Evolutionary conservation across 1,284 basidiomycete genomes (phyloP), one percentile per base, ranked within the genome.

Genomic region (Apiotrichum sp.): DNA sequence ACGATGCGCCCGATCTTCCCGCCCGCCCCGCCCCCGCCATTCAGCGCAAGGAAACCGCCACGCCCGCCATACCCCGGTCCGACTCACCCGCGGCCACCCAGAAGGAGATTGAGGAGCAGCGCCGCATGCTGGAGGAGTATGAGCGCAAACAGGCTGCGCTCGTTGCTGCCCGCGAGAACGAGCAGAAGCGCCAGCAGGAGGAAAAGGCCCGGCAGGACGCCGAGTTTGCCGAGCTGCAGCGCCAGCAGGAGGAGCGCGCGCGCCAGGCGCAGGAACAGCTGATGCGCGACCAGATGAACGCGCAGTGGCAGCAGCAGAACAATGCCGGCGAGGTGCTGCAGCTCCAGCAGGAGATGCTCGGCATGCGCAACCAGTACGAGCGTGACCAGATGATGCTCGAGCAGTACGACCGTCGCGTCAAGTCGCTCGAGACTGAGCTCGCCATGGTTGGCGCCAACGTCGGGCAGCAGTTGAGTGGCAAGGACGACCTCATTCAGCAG

Each of bases 321-420:
- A 57, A 60, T 84, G 69, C 74, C 58, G 74, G 73, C 50, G 75
- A 78, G 59, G 65, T 73, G n/a, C 63, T 82, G 83, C 58, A 98
- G 66, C 81, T 96, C 42, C 91, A 99, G 75, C 82, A 89, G 55
- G 89, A 98, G 75, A 80, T 98, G 57, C 82, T 98, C 43, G 88
- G 83, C 13, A 89, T 98, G 88, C 82, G 93, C 53, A 93, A 95
- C 1, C 96, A 98, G 74, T 98, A 93, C 74, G 96, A 99, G 78
- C 85, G 95, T 13, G 95, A 98, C 70, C 96, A 99, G 76, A 88
- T 99, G 68, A 85, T 99, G 78, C 80, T 99, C 56, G 95, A 98
- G 77, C 93, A 98, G 71, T 99, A 99, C 72, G 96, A 99, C 72
- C 83, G 88, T 49, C 85, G 96, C 59, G 96, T 98, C 60, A 96